Percentiles rank a stretch among this genome's conserved stretches.
Evolutionary conservation across 2,329 filamentous ascomycete genomes (phyloP).

Genomic region (Beauveria pseudobassiana): DNA sequence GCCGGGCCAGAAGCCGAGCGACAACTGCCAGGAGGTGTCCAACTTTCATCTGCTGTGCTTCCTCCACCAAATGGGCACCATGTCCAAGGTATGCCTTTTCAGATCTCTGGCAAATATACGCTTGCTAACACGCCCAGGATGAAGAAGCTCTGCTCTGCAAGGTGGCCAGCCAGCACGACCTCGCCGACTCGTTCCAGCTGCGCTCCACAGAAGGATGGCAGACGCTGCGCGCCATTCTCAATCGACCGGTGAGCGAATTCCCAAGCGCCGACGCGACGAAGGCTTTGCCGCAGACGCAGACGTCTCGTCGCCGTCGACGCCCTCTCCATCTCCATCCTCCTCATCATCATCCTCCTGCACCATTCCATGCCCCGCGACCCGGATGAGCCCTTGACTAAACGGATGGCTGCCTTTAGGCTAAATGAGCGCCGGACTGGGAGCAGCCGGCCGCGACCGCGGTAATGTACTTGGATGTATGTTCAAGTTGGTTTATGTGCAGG

Average conservation of each 20-base stretch:
- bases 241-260: slow-evolving; percentile 94
- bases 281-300: slow-evolving; percentile 17
- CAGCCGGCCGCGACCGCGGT: neutral
- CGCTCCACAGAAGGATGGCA: slow-evolving; percentile 88
- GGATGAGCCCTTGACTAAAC: slow-evolving; percentile 55
- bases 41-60: slow-evolving; percentile 95
- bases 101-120: neutral
- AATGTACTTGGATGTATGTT: neutral
- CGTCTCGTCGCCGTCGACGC: slow-evolving; percentile 14
- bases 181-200: slow-evolving; percentile 73
- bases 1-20: slow-evolving; percentile 50
- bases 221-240: slow-evolving; percentile 87
- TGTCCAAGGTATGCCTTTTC: slow-evolving; percentile 64
- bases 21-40: slow-evolving; percentile 63
- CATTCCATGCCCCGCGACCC: slow-evolving; percentile 19
- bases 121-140: slow-evolving; percentile 49
- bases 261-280: slow-evolving; percentile 57
- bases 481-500: neutral
- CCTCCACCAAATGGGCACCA: slow-evolving; percentile 68
- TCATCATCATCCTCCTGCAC: slow-evolving; percentile 20
- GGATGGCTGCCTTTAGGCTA: slow-evolving; percentile 59
- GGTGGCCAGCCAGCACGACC: slow-evolving; percentile 73
- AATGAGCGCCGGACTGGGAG: slow-evolving; percentile 29
- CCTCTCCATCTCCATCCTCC: slow-evolving; percentile 16
- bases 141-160: slow-evolving; percentile 81